These are phyloP conservation scores for Podila horticola DNA, from an alignment of 192 early-diverging fungal species.

Conservation along the genomic window DNA sequence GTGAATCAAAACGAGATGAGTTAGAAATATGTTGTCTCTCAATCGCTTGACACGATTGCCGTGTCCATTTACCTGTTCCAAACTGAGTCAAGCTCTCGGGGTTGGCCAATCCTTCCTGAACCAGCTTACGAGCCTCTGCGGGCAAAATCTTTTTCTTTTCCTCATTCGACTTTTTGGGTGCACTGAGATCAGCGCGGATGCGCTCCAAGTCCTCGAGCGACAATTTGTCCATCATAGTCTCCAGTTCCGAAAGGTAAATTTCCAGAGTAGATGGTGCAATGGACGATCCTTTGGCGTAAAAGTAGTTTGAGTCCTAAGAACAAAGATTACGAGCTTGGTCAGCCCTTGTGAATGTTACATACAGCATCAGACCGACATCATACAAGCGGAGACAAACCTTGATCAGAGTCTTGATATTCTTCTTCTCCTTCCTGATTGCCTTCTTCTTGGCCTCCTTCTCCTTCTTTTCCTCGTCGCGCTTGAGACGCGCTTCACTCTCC, in stretches of 20 bases:
- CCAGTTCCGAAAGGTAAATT: slow-evolving; percentile 61
- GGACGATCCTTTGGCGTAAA: slow-evolving; percentile 29
- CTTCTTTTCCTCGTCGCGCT: slow-evolving; percentile 65
- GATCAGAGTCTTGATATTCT: slow-evolving; percentile 69
- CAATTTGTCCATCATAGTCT: slow-evolving; percentile 64
- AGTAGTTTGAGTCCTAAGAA: slow-evolving; percentile 53
- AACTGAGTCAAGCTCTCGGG: slow-evolving; percentile 50
- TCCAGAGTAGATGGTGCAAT: slow-evolving; percentile 37
- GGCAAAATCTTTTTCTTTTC: slow-evolving; percentile 44
- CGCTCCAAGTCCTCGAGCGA: slow-evolving; percentile 49
- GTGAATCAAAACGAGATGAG: background rate
- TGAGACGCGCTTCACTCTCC: slow-evolving; percentile 56
- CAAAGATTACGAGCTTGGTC: background rate
- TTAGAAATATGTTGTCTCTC: background rate
- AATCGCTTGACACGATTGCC: no score
- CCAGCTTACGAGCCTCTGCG: slow-evolving; percentile 36
- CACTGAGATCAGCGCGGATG: slow-evolving; percentile 46
- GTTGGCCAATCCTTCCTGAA: slow-evolving; percentile 31
- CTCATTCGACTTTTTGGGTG: slow-evolving; percentile 14
- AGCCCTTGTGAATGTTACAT: background rate
- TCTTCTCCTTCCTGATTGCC: slow-evolving; percentile 76
- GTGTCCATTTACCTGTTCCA: slow-evolving; percentile 26
- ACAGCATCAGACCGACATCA: background rate
- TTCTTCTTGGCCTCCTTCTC: slow-evolving; percentile 64
- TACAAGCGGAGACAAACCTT: slow-evolving; percentile 31